phyloP scores from a whole-genome alignment of 169 alveolate genomes.

The Plasmodium knowlesi region DNA sequence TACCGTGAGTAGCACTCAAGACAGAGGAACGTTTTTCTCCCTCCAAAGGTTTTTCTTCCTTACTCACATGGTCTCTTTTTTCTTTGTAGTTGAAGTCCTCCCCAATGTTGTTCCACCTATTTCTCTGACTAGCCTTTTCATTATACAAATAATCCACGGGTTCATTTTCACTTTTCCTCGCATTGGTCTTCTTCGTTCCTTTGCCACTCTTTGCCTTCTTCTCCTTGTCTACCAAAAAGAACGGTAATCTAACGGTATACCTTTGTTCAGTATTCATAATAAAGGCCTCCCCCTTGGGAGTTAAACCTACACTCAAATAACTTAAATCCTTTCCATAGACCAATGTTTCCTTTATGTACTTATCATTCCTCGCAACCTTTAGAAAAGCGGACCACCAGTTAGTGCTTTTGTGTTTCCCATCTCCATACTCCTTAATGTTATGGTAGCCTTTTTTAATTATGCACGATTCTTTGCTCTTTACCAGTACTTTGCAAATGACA shows the following conservation, averaged over 20 bases:
- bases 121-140: background rate
- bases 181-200: background rate
- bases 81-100: background rate
- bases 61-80: background rate
- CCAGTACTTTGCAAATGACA: constrained; percentile 46
- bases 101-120: background rate
- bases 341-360: constrained; percentile 35
- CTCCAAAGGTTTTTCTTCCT: background rate
- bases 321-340: constrained; percentile 29
- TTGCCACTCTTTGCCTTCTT: background rate
- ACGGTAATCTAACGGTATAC: constrained; percentile 25
- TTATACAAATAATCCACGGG: background rate
- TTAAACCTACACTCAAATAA: constrained; percentile 50
- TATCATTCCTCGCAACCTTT: constrained; percentile 65
- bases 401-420: constrained; percentile 30
- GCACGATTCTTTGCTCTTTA: constrained; percentile 49
- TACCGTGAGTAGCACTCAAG: background rate
- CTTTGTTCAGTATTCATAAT: background rate
- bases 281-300: constrained; percentile 52
- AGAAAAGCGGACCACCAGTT: constrained; percentile 71
- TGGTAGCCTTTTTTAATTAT: constrained; percentile 64
- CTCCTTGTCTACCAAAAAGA: background rate
- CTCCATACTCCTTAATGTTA: constrained; percentile 55
- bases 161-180: background rate
- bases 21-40: background rate